Base-by-base conservation (phyloP, 73 alveolate genomes). In the Blepharisma japonicum region DNA sequence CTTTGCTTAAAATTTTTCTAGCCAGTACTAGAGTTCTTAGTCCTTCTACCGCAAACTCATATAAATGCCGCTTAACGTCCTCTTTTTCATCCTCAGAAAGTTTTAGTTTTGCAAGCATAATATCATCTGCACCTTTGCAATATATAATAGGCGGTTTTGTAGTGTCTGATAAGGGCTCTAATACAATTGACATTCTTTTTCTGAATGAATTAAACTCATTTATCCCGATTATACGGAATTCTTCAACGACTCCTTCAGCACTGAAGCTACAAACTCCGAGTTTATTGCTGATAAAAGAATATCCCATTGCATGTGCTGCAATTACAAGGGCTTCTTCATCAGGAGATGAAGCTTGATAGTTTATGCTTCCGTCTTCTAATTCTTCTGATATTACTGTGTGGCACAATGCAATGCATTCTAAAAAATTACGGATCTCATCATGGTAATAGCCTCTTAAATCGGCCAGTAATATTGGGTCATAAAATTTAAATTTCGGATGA, bases 131-230 rank as follows among this genome's bases (percentile, higher is more conserved):
- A n/a, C 97, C 97, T 78, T 91, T 91, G 54, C 89, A 71, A 68
- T 76, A 42, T 55, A 84, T 18, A 48, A 55, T 71, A 47, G 55
- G 25, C 45, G 25, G 78, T 7, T 4, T 51, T 38, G 8, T 83
- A n/a, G 21, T 67, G 47, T 50, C 79, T 0, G 81, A 38, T 18
- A 11, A 9, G 18, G 18, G 18, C 68, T 53, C 45, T 14, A 92
- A 87, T 14, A 94, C 88, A 7, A 92, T 91, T 48, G 96, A 83
- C 98, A 92, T 94, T 77, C 98, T 87, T 76, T 90, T 94, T 56
- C 99, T 86, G 20, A 92, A 87, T 32, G 92, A 80, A 56, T 87
- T 87, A 81, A 94, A 94, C 55, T 90, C 96, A 55, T 86, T 85
- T 20, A 90, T 82, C 74, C 89, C 91, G 38, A 93, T 71, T 0